These are phyloP conservation scores for Aureobasidium melanogenum DNA, from an alignment of 2,329 filamentous ascomycete species.

Conservation along the genomic window DNA sequence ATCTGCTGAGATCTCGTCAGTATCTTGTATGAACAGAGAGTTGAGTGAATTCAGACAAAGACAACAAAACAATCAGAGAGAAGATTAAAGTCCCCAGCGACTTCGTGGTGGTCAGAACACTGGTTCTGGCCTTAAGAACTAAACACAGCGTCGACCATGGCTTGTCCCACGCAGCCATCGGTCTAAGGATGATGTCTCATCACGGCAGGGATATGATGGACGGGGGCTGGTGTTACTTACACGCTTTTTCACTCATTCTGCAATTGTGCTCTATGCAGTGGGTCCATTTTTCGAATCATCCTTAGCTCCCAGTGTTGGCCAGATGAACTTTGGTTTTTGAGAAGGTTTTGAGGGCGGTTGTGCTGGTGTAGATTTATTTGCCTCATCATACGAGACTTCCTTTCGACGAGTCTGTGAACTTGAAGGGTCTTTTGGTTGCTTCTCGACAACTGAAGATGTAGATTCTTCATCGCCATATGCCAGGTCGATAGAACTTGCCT, in stretches of 20 bases:
- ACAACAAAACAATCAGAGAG: slow-evolving; percentile 15
- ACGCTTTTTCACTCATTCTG: background rate
- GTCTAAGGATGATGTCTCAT: slow-evolving; percentile 35
- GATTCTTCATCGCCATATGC: slow-evolving; percentile 33
- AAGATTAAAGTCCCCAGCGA: slow-evolving; percentile 18
- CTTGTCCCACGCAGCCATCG: slow-evolving; percentile 19
- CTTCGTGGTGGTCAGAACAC: slow-evolving; percentile 7
- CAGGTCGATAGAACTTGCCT: slow-evolving; percentile 32
- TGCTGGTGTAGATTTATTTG: background rate
- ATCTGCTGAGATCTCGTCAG: background rate
- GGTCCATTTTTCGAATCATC: background rate
- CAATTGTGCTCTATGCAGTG: background rate
- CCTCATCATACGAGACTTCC: background rate
- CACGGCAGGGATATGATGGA: slow-evolving; percentile 15
- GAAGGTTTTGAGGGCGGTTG: background rate
- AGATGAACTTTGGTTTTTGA: background rate
- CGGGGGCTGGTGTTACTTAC: background rate
- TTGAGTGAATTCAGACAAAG: background rate
- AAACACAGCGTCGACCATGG: slow-evolving; percentile 7
- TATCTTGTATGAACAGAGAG: background rate
- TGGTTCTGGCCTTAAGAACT: slow-evolving; percentile 6
- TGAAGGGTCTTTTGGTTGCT: background rate
- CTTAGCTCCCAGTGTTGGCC: slow-evolving; percentile 1
- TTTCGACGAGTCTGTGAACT: background rate
- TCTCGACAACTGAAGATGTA: background rate